A percentile compares a stretch with the other conserved stretches of the same genome.
phyloP scores from a whole-genome alignment of 1,284 basidiomycete species.

The Irpex lacteus region DNA sequence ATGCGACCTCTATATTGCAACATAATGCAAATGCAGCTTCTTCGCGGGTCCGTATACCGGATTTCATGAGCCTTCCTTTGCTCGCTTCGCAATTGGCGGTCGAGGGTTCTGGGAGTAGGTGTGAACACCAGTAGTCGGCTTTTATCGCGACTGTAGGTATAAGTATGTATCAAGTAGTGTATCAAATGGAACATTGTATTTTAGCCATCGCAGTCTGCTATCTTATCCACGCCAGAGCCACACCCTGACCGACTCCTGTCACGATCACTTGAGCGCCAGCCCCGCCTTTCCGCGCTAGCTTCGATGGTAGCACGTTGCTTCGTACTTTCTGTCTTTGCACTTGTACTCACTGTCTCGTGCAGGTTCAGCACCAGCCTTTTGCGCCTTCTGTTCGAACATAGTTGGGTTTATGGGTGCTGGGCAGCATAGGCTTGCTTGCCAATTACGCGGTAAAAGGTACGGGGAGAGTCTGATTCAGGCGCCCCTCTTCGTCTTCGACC shows the following conservation, averaged over 20 bases:
- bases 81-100: conserved; percentile 18
- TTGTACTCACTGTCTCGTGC: conserved; percentile 1
- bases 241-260: neutral
- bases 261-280: neutral
- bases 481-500: conserved; percentile 16
- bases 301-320: neutral
- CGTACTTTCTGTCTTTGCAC: neutral
- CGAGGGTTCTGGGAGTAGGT: neutral
- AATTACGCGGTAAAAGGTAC: conserved; percentile 5
- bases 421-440: neutral
- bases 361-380: neutral
- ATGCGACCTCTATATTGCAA: conserved; percentile 52
- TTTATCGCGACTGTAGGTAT: neutral
- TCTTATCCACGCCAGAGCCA: neutral
- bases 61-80: conserved; percentile 34
- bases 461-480: conserved; percentile 10
- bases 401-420: neutral
- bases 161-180: neutral
- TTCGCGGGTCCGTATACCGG: conserved; percentile 30
- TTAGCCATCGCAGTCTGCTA: neutral
- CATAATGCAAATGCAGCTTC: conserved; percentile 41
- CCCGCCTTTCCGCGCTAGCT: conserved; percentile 2
- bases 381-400: conserved; percentile 3
- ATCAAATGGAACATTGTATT: neutral
- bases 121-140: neutral